Conservation (phyloP, 2,329 filamentous ascomycete genomes). For the Neocucurbitaria cava region DNA sequence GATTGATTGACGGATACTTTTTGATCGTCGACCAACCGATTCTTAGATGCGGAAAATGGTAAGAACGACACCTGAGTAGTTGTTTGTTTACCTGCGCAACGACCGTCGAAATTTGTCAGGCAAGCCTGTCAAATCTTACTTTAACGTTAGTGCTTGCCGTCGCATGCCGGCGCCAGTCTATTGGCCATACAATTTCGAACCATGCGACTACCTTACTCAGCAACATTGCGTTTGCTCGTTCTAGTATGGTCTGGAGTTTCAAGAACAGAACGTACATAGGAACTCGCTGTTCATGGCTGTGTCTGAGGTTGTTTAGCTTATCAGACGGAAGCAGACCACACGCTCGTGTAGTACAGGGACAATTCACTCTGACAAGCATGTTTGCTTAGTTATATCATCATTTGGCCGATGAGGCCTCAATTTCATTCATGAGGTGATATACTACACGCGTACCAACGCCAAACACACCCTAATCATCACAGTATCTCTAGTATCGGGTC, state of each 20-base stretch:
- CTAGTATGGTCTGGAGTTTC: not conserved
- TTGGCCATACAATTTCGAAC: not conserved
- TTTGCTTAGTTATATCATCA: too few species aligned
- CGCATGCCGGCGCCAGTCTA: not conserved
- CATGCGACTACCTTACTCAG: not conserved
- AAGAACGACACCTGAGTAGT: not conserved
- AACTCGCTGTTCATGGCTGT: not conserved
- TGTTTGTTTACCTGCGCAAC: not conserved
- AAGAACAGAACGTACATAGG: not conserved
- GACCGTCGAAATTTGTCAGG: not conserved
- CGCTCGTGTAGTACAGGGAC: too few species aligned
- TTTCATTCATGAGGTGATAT: not conserved
- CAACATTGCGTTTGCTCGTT: not conserved
- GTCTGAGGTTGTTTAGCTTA: too few species aligned
- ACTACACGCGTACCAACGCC: not conserved
- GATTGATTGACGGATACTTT: too few species aligned
- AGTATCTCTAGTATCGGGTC: slow-evolving; percentile 50
- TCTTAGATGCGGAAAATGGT: too few species aligned
- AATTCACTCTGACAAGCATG: too few species aligned
- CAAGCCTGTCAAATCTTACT: not conserved
- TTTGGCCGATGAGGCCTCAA: too few species aligned
- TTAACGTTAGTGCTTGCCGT: not conserved
- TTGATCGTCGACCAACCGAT: too few species aligned
- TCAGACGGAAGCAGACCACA: too few species aligned
- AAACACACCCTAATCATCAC: not conserved